These are phyloP conservation scores for Wallacemonas sp. DNA, from an alignment of 208 protist genomes.

Conservation along the genomic window DNA sequence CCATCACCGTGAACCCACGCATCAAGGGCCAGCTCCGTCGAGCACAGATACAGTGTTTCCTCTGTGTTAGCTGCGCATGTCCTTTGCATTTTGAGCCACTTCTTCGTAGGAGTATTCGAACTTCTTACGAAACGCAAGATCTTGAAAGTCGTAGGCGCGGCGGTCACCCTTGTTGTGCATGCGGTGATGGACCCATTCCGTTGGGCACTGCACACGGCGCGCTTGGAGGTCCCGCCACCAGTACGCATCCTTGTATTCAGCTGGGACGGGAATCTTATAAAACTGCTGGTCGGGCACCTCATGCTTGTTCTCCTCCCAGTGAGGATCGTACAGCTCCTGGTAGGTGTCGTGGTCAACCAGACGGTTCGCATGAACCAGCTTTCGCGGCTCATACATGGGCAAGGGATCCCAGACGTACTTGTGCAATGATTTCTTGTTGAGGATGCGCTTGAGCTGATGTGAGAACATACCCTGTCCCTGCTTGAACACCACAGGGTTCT, in stretches of 20 bases:
- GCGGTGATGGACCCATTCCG: constrained; percentile 84
- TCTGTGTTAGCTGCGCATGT: constrained; percentile 85
- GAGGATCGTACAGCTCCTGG: constrained; percentile 77
- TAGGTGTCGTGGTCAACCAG: constrained; percentile 82
- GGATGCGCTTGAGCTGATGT: constrained; percentile 89
- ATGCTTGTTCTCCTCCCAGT: constrained; percentile 67
- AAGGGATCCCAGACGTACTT: constrained; percentile 89
- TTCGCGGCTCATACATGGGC: constrained; percentile 89
- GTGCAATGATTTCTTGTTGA: constrained; percentile 90
- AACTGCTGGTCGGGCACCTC: constrained; percentile 86
- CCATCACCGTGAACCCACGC: too few species aligned
- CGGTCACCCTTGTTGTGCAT: constrained; percentile 81
- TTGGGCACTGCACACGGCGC: constrained; percentile 85
- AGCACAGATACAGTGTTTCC: too few species aligned
- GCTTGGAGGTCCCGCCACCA: constrained; percentile 92
- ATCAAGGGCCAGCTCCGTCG: too few species aligned
- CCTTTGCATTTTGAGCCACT: constrained; percentile 78
- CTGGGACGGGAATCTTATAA: constrained; percentile 76
- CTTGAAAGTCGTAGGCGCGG: constrained; percentile 85
- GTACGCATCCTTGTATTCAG: constrained; percentile 91
- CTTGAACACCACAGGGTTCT: constrained; percentile 91
- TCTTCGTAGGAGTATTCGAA: constrained; percentile 87
- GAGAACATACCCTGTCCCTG: constrained; percentile 92
- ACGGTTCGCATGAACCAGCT: constrained; percentile 82
- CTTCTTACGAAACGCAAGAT: constrained; percentile 87